Evolutionary conservation across 768 basidiomycete genomes (phyloP), one percentile per base, ranked within the genome.

Genomic region (Hygrophorus pudorinus): DNA sequence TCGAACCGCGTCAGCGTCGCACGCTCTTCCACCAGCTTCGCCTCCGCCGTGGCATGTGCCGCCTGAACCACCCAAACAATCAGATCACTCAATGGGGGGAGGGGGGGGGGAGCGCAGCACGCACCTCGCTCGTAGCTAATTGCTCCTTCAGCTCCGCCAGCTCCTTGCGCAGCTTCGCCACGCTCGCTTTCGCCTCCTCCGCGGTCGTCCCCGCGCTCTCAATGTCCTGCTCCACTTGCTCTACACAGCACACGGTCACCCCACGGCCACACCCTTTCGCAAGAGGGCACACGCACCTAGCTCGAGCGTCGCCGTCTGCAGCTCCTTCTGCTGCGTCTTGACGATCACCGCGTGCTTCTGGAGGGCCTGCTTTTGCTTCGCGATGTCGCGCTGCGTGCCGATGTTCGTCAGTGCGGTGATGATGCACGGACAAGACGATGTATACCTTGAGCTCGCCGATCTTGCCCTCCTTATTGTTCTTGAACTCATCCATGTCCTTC

Each of bases 401-500:
- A 27, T 31, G 24, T 12, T 29, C 20, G 18, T 14, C 13, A 31
- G 32, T 1, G 5, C 30, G 30, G 9, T 38, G 13, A 30, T 44
- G 33, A 29, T 48, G 43, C 3, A 11, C 28, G 29, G 27, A 33
- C 18, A 38, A 34, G 16, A 3, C 11, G 17, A 30, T 12, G 41
- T 14, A 37, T 46, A 86, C 93, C 71, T 93, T 96, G 51, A 98
- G 76, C 59, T 98, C 86, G 13, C 83, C 85, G 44, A 89, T 85
- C 65, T 98, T 98, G 38, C 91, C 90, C 41, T 97, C 96, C 60
- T 96, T 96, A 67, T 99, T 93, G 64, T 93, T 85, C 69, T 96
- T 93, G 71, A 99, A 97, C 67, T 98, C 96, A 44, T 78, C 78
- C 91, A 99, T 98, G 59, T 99, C 96, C 54, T 83, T 83, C 64